Evolutionary conservation across 306 rosid genomes (phyloP).

Genomic region (Quercus robur): DNA sequence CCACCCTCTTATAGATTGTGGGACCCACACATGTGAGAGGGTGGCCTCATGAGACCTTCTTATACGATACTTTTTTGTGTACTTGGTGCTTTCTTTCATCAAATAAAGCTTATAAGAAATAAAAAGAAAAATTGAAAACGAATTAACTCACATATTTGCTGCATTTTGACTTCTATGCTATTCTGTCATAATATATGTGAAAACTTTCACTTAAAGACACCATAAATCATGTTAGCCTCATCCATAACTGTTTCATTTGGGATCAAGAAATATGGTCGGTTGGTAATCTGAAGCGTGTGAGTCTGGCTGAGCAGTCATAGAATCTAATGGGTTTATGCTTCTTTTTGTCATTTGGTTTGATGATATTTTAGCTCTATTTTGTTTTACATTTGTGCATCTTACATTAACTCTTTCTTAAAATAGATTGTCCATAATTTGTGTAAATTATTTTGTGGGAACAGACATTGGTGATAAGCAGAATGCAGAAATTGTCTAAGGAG

Average conservation of each 20-base stretch:
- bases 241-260: neutral
- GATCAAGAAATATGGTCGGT: neutral
- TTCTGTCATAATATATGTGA: neutral
- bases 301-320: neutral
- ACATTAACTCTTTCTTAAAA: neutral
- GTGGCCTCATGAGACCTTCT: too few relatives aligned
- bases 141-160: neutral
- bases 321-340: neutral
- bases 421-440: neutral
- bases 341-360: neutral
- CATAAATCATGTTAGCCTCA: neutral
- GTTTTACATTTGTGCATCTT: neutral
- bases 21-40: too few relatives aligned
- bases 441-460: conserved; percentile 40
- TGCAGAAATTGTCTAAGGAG: conserved; percentile 81
- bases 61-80: too few relatives aligned
- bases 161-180: neutral
- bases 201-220: neutral
- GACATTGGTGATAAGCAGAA: conserved; percentile 79
- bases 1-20: too few relatives aligned
- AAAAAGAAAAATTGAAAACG: neutral
- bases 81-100: too few relatives aligned
- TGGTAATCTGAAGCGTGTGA: neutral
- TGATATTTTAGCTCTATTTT: neutral
- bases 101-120: too few relatives aligned